Base-by-base conservation (phyloP, 257 asterid genomes). In the Nyctanthes arbortristis region DNA sequence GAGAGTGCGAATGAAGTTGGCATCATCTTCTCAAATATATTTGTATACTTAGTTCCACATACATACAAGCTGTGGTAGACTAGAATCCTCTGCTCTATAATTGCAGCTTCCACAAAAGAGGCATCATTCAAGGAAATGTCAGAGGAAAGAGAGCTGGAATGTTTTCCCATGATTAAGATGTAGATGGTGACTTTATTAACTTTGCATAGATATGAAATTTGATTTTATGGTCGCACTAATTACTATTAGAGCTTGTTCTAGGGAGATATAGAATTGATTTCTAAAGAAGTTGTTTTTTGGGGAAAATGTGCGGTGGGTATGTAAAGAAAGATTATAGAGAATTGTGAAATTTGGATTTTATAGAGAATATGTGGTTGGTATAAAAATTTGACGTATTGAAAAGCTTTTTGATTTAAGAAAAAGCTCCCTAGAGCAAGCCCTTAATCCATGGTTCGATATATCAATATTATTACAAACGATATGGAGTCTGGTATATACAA, bases 111-210 rank as follows among this genome's bases (percentile, higher is more conserved):
- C 30, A 8, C n/a, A 52, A 9, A 31, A n/a, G 31, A 20, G 31
- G 69, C 77, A 65, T 32, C 3, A 47, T 37, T 65, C 67, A 58
- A 75, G 59, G 55, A 73, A 69, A 63, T 66, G 59, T 70, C 58
- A 40, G 55, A 12, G 72, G 59, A 52, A 69, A 37, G 31, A 66
- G 67, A 55, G 70, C 37, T 58, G 20, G 33, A 59, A 39, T 47
- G 45, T 33, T 80, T 35, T 22, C 68, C 68, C 37, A 57, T 24
- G 35, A 63, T 28, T 33, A 45, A 12, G 18, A 30, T 43, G 22
- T 57, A 9, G 35, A 47, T 66, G 39, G 20, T 5, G 29, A 22
- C 7, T 7, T 49, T 49, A 49, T 49, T 68, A 28, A 49, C 34
- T 33, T n/a, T n/a, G n/a, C 10, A 43, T 47, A 37, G 11, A 36